Conservation (phyloP, 257 asterid genomes). For the Salvia miltiorrhiza region DNA sequence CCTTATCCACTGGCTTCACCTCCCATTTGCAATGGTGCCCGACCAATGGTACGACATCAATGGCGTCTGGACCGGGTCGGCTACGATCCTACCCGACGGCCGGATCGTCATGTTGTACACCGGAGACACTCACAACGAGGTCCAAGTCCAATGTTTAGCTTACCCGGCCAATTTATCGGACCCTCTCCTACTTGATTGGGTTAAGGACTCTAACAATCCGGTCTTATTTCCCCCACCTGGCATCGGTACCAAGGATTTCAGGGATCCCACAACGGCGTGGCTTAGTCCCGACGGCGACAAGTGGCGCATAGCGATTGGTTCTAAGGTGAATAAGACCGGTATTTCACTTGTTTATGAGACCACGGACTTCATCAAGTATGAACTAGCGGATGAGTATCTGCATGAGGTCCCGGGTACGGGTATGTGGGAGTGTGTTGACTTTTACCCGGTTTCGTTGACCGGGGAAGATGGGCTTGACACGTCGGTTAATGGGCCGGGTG, state of each 20-base stretch:
- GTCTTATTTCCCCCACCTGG: slow-evolving; percentile 79
- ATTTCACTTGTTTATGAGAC: slow-evolving; percentile 65
- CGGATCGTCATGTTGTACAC: slow-evolving; percentile 68
- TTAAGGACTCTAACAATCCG: slow-evolving; percentile 59
- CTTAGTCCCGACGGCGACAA: slow-evolving; percentile 42
- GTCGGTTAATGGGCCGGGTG: slow-evolving; percentile 57
- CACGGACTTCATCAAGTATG: slow-evolving; percentile 38
- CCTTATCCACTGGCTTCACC: slow-evolving; percentile 69
- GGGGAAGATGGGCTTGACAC: slow-evolving; percentile 63
- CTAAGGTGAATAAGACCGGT: slow-evolving; percentile 56
- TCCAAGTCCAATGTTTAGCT: slow-evolving; percentile 79
- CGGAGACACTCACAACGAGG: slow-evolving; percentile 50
- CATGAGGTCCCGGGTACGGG: slow-evolving; percentile 72
- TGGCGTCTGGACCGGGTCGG: slow-evolving; percentile 94
- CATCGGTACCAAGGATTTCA: slow-evolving; percentile 52
- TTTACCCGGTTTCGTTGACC: slow-evolving; percentile 56
- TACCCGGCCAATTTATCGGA: slow-evolving; percentile 73
- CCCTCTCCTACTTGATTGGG: slow-evolving; percentile 75
- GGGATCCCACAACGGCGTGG: slow-evolving; percentile 94
- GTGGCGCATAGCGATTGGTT: slow-evolving; percentile 69
- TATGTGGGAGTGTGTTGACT: slow-evolving; percentile 92
- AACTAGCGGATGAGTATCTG: slow-evolving; percentile 42
- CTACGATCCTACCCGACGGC: slow-evolving; percentile 72
- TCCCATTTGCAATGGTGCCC: slow-evolving; percentile 69
- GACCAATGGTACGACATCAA: slow-evolving; percentile 67